Conservation (phyloP, 2,329 filamentous ascomycete species). For the Chrysoporthe austroafricana region DNA sequence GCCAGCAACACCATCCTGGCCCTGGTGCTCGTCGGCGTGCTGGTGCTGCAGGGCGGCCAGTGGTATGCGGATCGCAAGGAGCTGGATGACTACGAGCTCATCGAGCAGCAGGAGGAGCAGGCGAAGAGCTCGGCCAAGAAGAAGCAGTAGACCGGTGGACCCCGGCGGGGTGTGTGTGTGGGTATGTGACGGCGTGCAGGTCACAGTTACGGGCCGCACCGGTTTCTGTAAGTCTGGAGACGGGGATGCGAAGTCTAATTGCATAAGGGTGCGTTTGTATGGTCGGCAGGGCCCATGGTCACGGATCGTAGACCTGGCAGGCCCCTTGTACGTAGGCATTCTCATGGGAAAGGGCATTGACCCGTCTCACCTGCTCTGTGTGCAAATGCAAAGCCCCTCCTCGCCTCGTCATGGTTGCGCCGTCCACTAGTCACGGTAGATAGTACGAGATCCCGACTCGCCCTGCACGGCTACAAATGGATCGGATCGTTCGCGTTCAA, state of each 20-base stretch:
- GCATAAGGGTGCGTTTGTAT: neutral
- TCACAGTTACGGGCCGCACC: neutral
- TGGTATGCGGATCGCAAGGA: slow-evolving; percentile 99
- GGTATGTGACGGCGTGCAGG: neutral
- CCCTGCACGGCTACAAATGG: no score
- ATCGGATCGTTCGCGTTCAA: no score
- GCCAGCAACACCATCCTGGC: slow-evolving; percentile 97
- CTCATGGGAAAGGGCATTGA: neutral
- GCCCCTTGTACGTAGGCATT: neutral
- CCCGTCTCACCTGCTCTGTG: neutral
- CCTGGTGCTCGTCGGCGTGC: slow-evolving; percentile 85
- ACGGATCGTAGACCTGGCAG: neutral
- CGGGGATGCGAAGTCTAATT: neutral
- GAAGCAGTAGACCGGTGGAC: slow-evolving; percentile 29
- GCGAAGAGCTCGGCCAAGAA: slow-evolving; percentile 28
- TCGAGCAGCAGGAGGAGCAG: slow-evolving; percentile 52
- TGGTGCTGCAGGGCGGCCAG: slow-evolving; percentile 93
- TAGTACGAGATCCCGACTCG: no score
- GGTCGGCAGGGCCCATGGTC: neutral
- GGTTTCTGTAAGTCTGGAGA: neutral
- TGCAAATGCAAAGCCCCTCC: neutral
- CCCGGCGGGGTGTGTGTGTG: neutral
- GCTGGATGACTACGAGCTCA: slow-evolving; percentile 72
- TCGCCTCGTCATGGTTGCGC: neutral
- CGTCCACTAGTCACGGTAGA: neutral